phyloP scores from a whole-genome alignment of 306 rosid species.

The Rubus idaeus region DNA sequence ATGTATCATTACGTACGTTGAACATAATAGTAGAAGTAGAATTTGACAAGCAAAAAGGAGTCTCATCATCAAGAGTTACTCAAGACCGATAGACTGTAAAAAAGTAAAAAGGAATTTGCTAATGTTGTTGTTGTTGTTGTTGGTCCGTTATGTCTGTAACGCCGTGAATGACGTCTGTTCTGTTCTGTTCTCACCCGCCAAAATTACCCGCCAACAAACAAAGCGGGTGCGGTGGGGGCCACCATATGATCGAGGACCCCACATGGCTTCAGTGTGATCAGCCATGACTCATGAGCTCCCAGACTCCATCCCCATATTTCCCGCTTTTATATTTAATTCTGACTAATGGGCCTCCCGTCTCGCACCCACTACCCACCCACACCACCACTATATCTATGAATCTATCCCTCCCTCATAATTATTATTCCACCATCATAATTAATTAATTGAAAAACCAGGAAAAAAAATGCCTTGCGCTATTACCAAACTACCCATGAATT shows the following conservation, averaged over 20 bases:
- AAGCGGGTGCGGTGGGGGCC: slow-evolving; percentile 9
- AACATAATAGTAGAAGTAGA: no score
- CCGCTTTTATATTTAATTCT: slow-evolving; percentile 35
- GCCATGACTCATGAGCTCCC: background rate
- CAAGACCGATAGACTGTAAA: no score
- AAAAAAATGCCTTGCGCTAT: background rate
- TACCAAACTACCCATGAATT: background rate
- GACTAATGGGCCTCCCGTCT: slow-evolving; percentile 8
- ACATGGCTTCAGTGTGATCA: background rate
- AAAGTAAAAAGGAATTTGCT: no score
- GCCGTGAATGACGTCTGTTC: slow-evolving; percentile 30
- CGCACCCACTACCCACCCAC: slow-evolving; percentile 23
- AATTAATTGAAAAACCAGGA: background rate
- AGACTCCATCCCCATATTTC: slow-evolving; percentile 9
- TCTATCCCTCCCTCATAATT: background rate
- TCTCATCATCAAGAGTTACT: no score
- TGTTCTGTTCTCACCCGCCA: slow-evolving; percentile 34
- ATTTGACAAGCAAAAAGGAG: no score
- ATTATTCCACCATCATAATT: slow-evolving; percentile 9
- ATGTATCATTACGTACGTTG: no score
- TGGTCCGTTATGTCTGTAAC: slow-evolving; percentile 25
- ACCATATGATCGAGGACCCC: background rate
- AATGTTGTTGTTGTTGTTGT: background rate
- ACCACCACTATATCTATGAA: background rate
- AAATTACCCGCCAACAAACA: slow-evolving; percentile 45